These are phyloP conservation scores for Lachancea kluyveri DNA, from an alignment of 805 yeast species.

Conservation along the genomic window DNA sequence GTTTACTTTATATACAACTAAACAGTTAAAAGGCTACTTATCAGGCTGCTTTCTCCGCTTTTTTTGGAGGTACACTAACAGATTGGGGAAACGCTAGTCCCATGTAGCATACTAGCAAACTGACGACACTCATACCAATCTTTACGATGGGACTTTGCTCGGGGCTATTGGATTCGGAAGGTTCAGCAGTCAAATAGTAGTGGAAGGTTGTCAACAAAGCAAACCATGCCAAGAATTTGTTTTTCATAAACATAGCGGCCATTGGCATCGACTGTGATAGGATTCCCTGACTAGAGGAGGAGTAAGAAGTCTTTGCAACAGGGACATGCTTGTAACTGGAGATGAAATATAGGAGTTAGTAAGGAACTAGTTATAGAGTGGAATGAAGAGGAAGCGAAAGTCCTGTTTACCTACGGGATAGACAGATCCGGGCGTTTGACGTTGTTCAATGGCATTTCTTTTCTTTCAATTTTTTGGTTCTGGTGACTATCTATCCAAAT, in stretches of 20 bases:
- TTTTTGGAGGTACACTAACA: too few relatives aligned
- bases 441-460: constrained; percentile 23
- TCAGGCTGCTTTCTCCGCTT: neutral
- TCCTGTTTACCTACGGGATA: constrained; percentile 23
- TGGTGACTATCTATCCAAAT: too few relatives aligned
- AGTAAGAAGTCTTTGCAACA: constrained; percentile 41
- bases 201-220: constrained; percentile 45
- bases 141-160: constrained; percentile 41
- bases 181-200: constrained; percentile 22
- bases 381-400: neutral
- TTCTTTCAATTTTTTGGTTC: too few relatives aligned
- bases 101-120: constrained; percentile 48
- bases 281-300: constrained; percentile 35
- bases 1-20: too few relatives aligned
- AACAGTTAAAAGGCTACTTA: constrained; percentile 1
- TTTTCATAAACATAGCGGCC: constrained; percentile 62
- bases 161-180: constrained; percentile 26
- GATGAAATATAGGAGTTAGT: constrained; percentile 12
- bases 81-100: constrained; percentile 40
- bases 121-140: constrained; percentile 39
- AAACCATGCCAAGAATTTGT: constrained; percentile 41
- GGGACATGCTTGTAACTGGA: constrained; percentile 39
- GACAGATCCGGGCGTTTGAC: constrained; percentile 34
- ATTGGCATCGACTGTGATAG: constrained; percentile 53
- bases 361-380: too few relatives aligned